Percentiles rank a stretch among this genome's conserved stretches.
Conservation (phyloP, 805 yeast genomes). For the Candida andamanensis region DNA sequence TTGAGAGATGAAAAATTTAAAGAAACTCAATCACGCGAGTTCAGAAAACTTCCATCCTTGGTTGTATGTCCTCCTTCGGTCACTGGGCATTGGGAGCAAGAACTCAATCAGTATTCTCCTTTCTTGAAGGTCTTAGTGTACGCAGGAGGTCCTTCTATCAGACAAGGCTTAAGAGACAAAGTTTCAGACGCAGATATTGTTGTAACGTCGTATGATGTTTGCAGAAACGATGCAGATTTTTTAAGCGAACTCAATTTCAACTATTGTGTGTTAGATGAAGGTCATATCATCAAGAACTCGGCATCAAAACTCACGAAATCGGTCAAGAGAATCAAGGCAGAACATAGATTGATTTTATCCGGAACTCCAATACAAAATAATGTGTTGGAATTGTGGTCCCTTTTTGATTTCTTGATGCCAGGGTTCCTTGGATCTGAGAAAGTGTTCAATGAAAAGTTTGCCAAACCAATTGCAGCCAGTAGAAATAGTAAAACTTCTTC, state of each 20-base stretch:
- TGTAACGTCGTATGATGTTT: constrained; percentile 94
- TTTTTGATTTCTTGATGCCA: constrained; percentile 97
- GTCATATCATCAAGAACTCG: constrained; percentile 93
- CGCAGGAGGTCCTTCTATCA: constrained; percentile 84
- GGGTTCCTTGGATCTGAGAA: constrained; percentile 96
- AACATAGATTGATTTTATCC: constrained; percentile 84
- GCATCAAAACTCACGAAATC: constrained; percentile 83
- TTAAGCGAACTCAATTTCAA: constrained; percentile 65
- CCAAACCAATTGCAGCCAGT: constrained; percentile 96
- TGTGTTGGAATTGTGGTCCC: constrained; percentile 94
- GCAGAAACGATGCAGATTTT: constrained; percentile 79
- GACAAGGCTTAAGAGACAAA: constrained; percentile 51
- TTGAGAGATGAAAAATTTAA: constrained; percentile 67
- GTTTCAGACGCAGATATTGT: constrained; percentile 69
- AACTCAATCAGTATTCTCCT: constrained; percentile 84
- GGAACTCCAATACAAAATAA: constrained; percentile 99
- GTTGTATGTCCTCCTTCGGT: constrained; percentile 95
- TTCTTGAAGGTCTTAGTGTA: constrained; percentile 76
- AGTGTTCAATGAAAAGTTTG: constrained; percentile 87
- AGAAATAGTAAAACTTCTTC: constrained; percentile 83
- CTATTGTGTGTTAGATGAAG: constrained; percentile 95
- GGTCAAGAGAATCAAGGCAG: constrained; percentile 76
- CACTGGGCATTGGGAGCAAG: constrained; percentile 99
- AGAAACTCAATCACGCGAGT: constrained; percentile 57
- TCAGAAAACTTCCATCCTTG: constrained; percentile 73